Conservation (phyloP, 192 early-diverging fungal genomes). For the Haplosporangium gracile region DNA sequence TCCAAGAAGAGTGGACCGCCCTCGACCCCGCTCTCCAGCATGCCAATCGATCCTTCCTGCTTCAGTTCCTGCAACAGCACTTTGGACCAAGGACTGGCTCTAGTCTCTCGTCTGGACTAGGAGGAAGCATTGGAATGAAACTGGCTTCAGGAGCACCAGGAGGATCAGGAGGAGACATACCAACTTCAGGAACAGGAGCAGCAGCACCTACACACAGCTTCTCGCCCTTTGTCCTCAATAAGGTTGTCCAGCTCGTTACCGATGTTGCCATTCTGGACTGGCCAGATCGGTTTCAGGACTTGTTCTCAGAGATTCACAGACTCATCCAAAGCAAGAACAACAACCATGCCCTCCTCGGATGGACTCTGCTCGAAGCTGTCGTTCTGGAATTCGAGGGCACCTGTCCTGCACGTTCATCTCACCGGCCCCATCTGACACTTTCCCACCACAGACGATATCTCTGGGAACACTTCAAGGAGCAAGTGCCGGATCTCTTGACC, state of each 20-base stretch:
- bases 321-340: constrained; percentile 44
- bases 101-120: not conserved
- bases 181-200: constrained; percentile 5
- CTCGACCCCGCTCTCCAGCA: constrained; percentile 35
- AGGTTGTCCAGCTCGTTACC: constrained; percentile 44
- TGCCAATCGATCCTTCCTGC: constrained; percentile 39
- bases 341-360: constrained; percentile 39
- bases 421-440: constrained; percentile 27
- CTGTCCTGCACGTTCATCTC: constrained; percentile 37
- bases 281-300: constrained; percentile 47
- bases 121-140: not conserved
- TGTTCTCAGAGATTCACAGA: constrained; percentile 41
- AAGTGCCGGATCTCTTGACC: constrained; percentile 31
- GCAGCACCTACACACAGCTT: not conserved
- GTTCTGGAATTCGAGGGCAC: constrained; percentile 43
- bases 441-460: constrained; percentile 34
- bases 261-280: constrained; percentile 52
- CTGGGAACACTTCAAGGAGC: constrained; percentile 44
- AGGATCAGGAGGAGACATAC: not conserved
- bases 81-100: constrained; percentile 20
- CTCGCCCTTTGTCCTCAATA: constrained; percentile 45
- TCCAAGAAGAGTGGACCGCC: constrained; percentile 34
- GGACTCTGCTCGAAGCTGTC: constrained; percentile 43
- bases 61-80: constrained; percentile 42
- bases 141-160: not conserved